phyloP scores from a whole-genome alignment of 2,329 filamentous ascomycete species.

The Bertia moriformis region DNA sequence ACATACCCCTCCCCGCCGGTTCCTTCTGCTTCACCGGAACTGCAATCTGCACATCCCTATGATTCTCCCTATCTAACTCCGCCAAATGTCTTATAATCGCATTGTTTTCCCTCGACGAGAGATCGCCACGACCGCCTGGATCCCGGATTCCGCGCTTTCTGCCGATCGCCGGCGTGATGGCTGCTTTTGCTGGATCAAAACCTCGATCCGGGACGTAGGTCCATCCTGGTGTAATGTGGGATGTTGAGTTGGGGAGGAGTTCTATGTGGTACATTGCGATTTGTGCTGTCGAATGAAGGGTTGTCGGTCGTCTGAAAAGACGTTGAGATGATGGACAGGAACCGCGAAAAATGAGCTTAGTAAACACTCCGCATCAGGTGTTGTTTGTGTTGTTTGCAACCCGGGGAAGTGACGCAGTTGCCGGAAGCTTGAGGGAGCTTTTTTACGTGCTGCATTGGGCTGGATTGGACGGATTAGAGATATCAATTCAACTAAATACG shows the following conservation, averaged over 20 bases:
- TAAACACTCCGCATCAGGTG: too few species aligned
- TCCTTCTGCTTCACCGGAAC: not conserved
- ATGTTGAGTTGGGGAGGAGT: not conserved
- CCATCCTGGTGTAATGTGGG: not conserved
- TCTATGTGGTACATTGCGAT: not conserved
- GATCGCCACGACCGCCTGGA: not conserved
- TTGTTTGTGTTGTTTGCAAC: too few species aligned
- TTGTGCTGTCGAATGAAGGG: too few species aligned
- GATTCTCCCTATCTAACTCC: not conserved
- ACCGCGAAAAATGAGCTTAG: too few species aligned
- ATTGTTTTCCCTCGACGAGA: not conserved
- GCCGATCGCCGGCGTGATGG: not conserved
- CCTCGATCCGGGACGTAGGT: conserved; percentile 1
- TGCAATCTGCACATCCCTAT: not conserved
- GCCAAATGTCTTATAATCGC: not conserved
- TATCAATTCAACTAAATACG: too few species aligned
- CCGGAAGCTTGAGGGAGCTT: too few species aligned
- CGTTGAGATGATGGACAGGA: too few species aligned
- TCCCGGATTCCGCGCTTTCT: conserved; percentile 1
- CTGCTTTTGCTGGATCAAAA: not conserved
- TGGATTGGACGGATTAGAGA: too few species aligned
- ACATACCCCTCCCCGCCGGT: not conserved
- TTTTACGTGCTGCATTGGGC: too few species aligned
- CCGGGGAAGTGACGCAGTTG: too few species aligned
- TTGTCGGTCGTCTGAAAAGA: too few species aligned